Base-by-base conservation (phyloP, 75 land plant genomes). In the Selaginella tamariscina region DNA sequence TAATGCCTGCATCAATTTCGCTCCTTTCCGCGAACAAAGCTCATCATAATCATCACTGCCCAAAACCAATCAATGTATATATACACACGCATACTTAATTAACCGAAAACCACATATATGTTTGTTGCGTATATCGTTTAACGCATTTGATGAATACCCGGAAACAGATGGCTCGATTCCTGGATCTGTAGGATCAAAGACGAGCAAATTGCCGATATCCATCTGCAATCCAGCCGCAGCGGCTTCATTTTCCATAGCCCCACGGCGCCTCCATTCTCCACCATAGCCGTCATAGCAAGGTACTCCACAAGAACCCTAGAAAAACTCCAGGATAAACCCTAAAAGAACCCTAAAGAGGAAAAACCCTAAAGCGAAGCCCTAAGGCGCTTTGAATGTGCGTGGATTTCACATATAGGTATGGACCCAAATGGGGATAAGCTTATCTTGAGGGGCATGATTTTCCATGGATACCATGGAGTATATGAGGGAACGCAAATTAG, bases 391-490 rank as follows among this genome's bases (percentile, higher is more conserved):
- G 15, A 5, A 5, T 5, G 11, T 39, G 49, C 11, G 15, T 39
- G 49, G 49, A 15, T 39, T 39, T 39, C 49, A n/a, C n/a, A n/a
- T n/a, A n/a, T n/a, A n/a, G 49, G 49, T 15, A 39, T 5, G 5
- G 49, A 39, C 49, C 49, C 62, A 59, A 31, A 68, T 55, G 74
- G 84, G 32, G 94, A 89, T 64, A 87, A 79, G 75, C 75, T 89
- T 15, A 72, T 89, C 24, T 64, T 89, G 62, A 71, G 87, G 44
- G 94, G 94, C 0, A 71, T 86, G 73, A 77, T 57, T 70, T 89
- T 89, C 55, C 90, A 87, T 76, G 94, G 91, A 8, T 79, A 70
- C 69, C 94, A 89, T 72, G 94, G 94, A n/a, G 94, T 89, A 28
- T 65, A 72, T 28, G 68, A 54, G 8, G 87, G 81, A 70, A 90